Conservation (phyloP, 768 basidiomycete genomes). For the Tremella fuciformis region DNA sequence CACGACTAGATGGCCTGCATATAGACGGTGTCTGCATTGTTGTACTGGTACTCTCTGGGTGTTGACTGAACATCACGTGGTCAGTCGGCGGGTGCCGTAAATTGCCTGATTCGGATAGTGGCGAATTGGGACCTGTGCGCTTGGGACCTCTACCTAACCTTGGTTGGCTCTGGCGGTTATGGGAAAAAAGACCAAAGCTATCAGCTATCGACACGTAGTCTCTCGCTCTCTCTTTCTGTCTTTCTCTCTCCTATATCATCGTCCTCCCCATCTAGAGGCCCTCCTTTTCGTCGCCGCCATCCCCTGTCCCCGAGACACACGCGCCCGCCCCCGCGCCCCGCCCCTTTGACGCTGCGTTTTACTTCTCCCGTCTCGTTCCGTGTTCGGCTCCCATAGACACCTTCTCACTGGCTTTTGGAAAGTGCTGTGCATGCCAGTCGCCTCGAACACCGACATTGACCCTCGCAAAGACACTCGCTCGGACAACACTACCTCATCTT, state of each 20-base stretch:
- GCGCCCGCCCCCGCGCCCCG: constrained; percentile 4
- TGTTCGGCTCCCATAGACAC: constrained; percentile 5
- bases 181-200: no score
- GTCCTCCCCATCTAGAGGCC: no score
- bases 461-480: not conserved
- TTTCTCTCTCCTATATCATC: not conserved
- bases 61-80: no score
- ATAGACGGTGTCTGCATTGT: constrained; percentile 6
- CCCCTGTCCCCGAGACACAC: no score
- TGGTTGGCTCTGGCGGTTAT: no score
- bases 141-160: no score
- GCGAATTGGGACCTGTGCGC: no score
- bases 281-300: no score
- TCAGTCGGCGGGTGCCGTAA: no score
- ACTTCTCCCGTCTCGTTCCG: constrained; percentile 8
- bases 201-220: not conserved
- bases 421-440: constrained; percentile 1
- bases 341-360: not conserved
- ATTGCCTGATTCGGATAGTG: no score
- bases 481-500: not conserved
- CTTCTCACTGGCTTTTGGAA: constrained; percentile 12
- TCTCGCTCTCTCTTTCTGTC: not conserved
- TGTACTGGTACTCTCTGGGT: no score
- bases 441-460: no score
- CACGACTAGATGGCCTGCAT: constrained; percentile 35